These are phyloP conservation scores for Cicer arietinum DNA, from an alignment of 306 rosid genomes.

Conservation along the genomic window DNA sequence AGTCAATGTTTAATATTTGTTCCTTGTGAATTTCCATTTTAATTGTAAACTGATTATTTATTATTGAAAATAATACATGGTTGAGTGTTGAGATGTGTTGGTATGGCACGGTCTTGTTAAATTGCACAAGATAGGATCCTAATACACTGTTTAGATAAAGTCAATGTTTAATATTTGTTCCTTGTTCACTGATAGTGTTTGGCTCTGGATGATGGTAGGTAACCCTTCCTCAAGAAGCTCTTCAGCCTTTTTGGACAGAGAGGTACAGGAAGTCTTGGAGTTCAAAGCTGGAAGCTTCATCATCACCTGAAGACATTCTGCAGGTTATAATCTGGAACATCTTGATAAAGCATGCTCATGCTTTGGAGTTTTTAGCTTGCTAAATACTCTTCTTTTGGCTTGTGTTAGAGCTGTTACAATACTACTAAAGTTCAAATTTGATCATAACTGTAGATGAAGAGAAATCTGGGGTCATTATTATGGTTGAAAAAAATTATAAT, in stretches of 20 bases:
- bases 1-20: slow-evolving; percentile 32
- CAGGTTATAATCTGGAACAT: slow-evolving; percentile 56
- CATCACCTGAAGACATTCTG: slow-evolving; percentile 68
- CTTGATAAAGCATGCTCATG: slow-evolving; percentile 29
- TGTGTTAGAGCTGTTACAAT: slow-evolving; percentile 1
- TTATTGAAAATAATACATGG: not conserved
- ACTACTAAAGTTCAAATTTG: not conserved
- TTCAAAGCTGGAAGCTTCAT: slow-evolving; percentile 53
- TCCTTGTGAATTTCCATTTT: not conserved
- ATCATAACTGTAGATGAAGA: not conserved
- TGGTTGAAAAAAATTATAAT: not conserved
- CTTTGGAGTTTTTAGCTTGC: slow-evolving; percentile 21
- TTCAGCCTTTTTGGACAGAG: slow-evolving; percentile 64
- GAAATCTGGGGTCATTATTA: slow-evolving; percentile 16
- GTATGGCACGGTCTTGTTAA: not conserved
- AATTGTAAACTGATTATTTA: not conserved
- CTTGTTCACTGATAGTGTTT: slow-evolving; percentile 24
- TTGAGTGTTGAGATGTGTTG: slow-evolving; percentile 11
- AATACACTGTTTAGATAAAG: not conserved
- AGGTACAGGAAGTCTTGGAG: slow-evolving; percentile 65
- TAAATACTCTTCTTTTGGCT: slow-evolving; percentile 29
- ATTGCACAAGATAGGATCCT: not conserved
- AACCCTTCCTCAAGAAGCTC: slow-evolving; percentile 67
- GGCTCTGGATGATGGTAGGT: slow-evolving; percentile 54
- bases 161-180: slow-evolving; percentile 28